These are phyloP conservation scores for Amanita pseudoporphyria DNA, from an alignment of 768 basidiomycete species.

Conservation along the genomic window DNA sequence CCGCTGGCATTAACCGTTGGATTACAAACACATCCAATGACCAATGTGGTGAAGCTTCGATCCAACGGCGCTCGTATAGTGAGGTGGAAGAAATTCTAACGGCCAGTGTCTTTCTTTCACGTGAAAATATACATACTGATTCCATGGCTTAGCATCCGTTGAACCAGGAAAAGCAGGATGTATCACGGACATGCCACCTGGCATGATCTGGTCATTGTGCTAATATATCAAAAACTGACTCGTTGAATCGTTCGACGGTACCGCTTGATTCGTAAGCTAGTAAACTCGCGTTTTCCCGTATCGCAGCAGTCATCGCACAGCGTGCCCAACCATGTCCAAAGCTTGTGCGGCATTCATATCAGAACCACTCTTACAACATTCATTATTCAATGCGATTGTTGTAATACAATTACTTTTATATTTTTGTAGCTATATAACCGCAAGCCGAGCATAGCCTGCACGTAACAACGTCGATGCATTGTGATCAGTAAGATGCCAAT, in stretches of 20 bases:
- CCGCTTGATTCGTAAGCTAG: slow-evolving; percentile 85
- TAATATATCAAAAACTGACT: slow-evolving; percentile 13
- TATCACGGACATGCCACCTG: slow-evolving; percentile 67
- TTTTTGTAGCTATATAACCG: too few relatives aligned
- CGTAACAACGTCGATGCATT: too few relatives aligned
- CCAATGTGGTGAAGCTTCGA: too few relatives aligned
- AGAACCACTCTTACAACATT: too few relatives aligned
- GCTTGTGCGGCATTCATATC: too few relatives aligned
- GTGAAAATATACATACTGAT: slow-evolving; percentile 27
- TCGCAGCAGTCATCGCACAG: too few relatives aligned
- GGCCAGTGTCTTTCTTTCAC: not conserved
- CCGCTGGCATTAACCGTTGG: slow-evolving; percentile 70
- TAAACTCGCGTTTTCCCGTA: too few relatives aligned
- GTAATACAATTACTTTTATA: too few relatives aligned
- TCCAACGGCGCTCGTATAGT: slow-evolving; percentile 47
- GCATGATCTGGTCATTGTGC: slow-evolving; percentile 14
- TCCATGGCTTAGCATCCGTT: slow-evolving; percentile 27
- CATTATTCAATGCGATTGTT: too few relatives aligned
- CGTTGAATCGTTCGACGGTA: slow-evolving; percentile 67
- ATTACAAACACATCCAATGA: slow-evolving; percentile 38
- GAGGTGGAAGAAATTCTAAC: slow-evolving; percentile 34
- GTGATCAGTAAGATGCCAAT: too few relatives aligned
- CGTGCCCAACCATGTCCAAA: too few relatives aligned
- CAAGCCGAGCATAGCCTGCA: too few relatives aligned
- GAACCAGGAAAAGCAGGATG: slow-evolving; percentile 91